Conservation (phyloP, 176 grass and related monocot species). For the Musa schizocarpa region DNA sequence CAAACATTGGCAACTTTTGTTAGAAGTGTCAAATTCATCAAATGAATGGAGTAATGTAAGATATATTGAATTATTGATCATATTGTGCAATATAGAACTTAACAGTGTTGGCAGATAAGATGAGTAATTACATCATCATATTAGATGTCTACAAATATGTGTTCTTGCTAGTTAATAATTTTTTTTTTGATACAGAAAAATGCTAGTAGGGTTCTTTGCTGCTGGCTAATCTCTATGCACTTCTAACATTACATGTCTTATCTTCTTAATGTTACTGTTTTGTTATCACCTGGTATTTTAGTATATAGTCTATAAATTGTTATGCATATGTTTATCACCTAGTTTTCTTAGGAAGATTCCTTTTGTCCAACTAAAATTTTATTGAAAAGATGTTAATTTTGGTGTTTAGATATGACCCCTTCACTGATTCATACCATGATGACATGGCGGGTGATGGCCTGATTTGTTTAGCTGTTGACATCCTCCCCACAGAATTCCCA, state of each 20-base stretch:
- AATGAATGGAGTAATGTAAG: neutral
- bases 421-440: constrained; percentile 64
- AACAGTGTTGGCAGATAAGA: neutral
- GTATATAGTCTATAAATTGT: neutral
- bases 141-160: neutral
- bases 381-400: neutral
- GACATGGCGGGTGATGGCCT: constrained; percentile 69
- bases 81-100: neutral
- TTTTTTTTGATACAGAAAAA: neutral
- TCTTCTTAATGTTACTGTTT: neutral
- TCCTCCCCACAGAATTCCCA: constrained; percentile 90
- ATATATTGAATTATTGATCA: neutral
- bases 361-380: neutral
- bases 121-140: neutral
- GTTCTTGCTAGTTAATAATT: neutral
- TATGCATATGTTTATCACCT: neutral
- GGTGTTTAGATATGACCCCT: constrained; percentile 56
- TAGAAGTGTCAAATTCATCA: neutral
- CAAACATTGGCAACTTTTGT: neutral
- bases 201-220: neutral
- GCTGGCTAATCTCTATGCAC: neutral
- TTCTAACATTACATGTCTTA: neutral
- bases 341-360: neutral
- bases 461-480: constrained; percentile 89
- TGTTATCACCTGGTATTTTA: neutral